Evolutionary conservation across 1,139 yeast species (phyloP), one percentile per base, ranked within the genome.

Genomic region (Candida gigantensis): DNA sequence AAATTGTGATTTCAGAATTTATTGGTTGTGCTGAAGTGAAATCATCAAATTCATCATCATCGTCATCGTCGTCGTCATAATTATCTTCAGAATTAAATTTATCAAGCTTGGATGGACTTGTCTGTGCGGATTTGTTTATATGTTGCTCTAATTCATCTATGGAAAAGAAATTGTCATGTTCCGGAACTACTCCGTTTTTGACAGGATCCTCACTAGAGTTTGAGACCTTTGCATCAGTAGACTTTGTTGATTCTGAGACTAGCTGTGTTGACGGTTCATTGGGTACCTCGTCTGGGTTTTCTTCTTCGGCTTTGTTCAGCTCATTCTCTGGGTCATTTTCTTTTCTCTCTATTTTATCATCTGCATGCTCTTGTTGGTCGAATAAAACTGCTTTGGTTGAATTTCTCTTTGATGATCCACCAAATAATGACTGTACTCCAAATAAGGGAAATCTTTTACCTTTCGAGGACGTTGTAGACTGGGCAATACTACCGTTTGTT

Each of bases 31-130:
- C 44, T 6, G 49, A 37, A 6, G 50, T 43, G 30, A 58, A 55
- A 8, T 49, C 55, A 19, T 51, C 49, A 37, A 55, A 51, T 3
- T 53, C 51, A 12, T 46, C 57, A 14, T 43, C 47, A 6, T 42
- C 40, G 2, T 35, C 40, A 7, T 39, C 43, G 8, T 33, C 37
- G 2, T 32, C 34, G 3, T 35, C 32, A 8, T 31, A 34, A 5
- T 31, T 36, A 3, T 26, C 30, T 12, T 21, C 19, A 15, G 15
- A 20, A 23, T 23, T 30, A n/a, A 24, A 30, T 7, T 9, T 24
- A 12, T 10, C 23, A 6, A n/a, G 17, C 6, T 23, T 24, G 3
- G 9, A 7, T 12, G 28, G 23, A 24, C 11, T 9, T 16, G 24
- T 17, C 9, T 30, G 26, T 11, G 21, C 29, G 10, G 36, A 12